Evolutionary conservation across 768 basidiomycete genomes (phyloP), one percentile per base, ranked within the genome.

Genomic region (Cystofilobasidium bisporidii): DNA sequence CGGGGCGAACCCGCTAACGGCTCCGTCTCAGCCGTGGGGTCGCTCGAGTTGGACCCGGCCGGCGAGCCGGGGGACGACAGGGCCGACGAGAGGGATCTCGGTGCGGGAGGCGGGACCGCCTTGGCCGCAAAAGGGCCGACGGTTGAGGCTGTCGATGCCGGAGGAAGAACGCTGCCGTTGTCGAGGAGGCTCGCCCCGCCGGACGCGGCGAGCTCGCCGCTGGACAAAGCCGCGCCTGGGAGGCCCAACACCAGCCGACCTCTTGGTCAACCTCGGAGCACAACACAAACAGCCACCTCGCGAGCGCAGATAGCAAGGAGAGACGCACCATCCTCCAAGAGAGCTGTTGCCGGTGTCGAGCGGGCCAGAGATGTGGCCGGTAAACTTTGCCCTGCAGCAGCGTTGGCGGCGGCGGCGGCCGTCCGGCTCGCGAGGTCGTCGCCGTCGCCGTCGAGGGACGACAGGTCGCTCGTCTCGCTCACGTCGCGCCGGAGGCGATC

Each of bases 11-110:
- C 53, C 6, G 53, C 18, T 1, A 56, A 30, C 53, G 53, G 53
- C 53, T 56, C 53, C 28, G 53, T 56, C 28, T 56, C 53, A 18
- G 53, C 53, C 30, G 53, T 56, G 28, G 53, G 53, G 22, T 56
- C 53, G 53, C 53, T 56, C 30, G 53, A 56, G 53, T 56, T 56
- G 53, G 53, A 56, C 28, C 28, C 53, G 12, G 53, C 53, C 6
- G 53, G 53, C 28, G 53, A 56, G n/a, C 53, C 53, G 18, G 53
- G 53, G 3, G 53, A 56, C 26, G 53, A 56, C 15, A 56, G 53
- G 53, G 53, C 53, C 15, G 53, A 56, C 53, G 53, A 56, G 53
- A 56, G 53, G 14, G 53, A 56, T 4, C 53, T 18, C 15, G 53
- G 53, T 6, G 53, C 53, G 30, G 53, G 53, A 3, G 53, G 53